Conservation (phyloP, 2,329 filamentous ascomycete genomes). For the Rhinocladiella mackenziei region DNA sequence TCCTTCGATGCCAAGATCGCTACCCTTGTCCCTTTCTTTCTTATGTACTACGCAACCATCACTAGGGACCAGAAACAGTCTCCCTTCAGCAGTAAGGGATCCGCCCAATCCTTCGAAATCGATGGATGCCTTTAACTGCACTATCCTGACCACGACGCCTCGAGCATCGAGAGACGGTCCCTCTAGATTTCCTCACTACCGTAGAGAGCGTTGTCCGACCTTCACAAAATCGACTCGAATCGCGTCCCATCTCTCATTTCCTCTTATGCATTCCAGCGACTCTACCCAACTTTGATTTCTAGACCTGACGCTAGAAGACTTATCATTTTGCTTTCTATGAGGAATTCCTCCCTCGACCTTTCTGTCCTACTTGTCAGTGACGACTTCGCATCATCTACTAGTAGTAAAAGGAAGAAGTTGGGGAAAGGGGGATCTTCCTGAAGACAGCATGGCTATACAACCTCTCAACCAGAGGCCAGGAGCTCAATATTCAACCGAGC, state of each 20-base stretch:
- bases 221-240: not conserved
- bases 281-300: constrained; percentile 6
- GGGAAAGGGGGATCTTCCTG: constrained; percentile 5
- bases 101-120: too few species aligned
- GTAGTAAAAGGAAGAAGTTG: constrained; percentile 12
- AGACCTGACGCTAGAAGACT: not conserved
- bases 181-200: too few species aligned
- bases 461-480: constrained; percentile 13
- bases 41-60: too few species aligned
- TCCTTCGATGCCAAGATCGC: too few species aligned
- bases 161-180: too few species aligned
- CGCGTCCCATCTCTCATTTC: not conserved
- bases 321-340: constrained; percentile 2
- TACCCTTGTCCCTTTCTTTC: too few species aligned
- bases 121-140: too few species aligned
- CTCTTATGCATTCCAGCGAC: not conserved
- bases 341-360: too few species aligned
- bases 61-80: too few species aligned
- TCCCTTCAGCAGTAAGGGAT: too few species aligned
- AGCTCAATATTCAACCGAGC: constrained; percentile 17
- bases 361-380: constrained; percentile 8
- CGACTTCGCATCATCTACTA: constrained; percentile 3
- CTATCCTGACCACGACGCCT: too few species aligned
- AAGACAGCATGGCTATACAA: constrained; percentile 9
- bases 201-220: too few species aligned